Evolutionary conservation across 495 filamentous ascomycete genomes (phyloP).

Genomic region (Viridothelium virens): DNA sequence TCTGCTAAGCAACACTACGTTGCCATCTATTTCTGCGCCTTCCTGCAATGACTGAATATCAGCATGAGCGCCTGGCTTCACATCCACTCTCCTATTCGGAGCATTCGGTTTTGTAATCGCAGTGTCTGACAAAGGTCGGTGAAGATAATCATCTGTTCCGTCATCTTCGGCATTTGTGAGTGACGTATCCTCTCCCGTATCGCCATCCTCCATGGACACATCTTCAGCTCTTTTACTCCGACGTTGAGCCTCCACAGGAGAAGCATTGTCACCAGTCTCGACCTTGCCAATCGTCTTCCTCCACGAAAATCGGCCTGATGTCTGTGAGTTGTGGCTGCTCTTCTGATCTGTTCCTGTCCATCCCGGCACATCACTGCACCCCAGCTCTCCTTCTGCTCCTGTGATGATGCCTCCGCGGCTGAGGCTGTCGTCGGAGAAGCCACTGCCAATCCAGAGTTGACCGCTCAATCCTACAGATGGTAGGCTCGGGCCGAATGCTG

Average conservation of each 20-base stretch:
- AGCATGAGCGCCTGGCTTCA: conserved; percentile 54
- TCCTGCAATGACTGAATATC: conserved; percentile 95
- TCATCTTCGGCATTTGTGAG: conserved; percentile 45
- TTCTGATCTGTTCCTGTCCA: conserved; percentile 47
- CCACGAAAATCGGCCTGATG: not conserved
- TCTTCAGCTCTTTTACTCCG: not conserved
- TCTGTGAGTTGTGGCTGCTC: not conserved
- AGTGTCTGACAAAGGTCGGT: conserved; percentile 54
- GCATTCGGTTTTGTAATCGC: conserved; percentile 37
- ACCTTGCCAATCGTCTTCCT: not conserved
- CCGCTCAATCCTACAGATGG: conserved; percentile 70
- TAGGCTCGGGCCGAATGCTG: conserved; percentile 81
- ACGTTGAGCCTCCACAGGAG: not conserved
- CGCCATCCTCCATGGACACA: conserved; percentile 12
- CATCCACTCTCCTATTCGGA: conserved; percentile 24
- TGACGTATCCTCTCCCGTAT: conserved; percentile 9
- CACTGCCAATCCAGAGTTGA: conserved; percentile 82
- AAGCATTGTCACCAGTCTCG: not conserved
- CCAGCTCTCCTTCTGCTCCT: conserved; percentile 73
- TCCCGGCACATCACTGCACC: conserved; percentile 93
- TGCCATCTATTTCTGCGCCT: conserved; percentile 86
- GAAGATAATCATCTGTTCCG: conserved; percentile 87
- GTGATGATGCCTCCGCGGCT: conserved; percentile 49
- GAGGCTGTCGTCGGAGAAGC: conserved; percentile 68
- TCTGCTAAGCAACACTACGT: conserved; percentile 79